These are phyloP conservation scores for Tremella fuciformis DNA, from an alignment of 768 basidiomycete species.

Conservation along the genomic window DNA sequence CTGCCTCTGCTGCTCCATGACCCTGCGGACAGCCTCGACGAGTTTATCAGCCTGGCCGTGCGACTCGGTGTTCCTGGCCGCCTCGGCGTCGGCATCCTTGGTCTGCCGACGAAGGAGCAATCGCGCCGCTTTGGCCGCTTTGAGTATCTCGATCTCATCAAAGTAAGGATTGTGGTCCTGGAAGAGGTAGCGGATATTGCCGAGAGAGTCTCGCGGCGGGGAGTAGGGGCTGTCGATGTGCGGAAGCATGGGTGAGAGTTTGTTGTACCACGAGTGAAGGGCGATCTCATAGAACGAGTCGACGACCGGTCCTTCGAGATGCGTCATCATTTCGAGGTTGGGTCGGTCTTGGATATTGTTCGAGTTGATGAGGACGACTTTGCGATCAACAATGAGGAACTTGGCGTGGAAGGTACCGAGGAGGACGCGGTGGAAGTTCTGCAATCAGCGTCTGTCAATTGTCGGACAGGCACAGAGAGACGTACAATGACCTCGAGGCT, in stretches of 20 bases:
- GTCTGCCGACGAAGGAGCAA: conserved; percentile 50
- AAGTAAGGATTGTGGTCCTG: conserved; percentile 54
- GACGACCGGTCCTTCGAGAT: conserved; percentile 69
- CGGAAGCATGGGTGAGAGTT: conserved; percentile 44
- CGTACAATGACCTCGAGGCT: conserved; percentile 60
- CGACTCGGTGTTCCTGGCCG: conserved; percentile 18
- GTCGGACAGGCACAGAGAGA: not conserved
- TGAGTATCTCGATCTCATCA: conserved; percentile 54
- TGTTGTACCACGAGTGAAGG: conserved; percentile 62
- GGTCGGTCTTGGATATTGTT: conserved; percentile 62
- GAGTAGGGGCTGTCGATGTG: conserved; percentile 43
- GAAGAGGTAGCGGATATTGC: conserved; percentile 55
- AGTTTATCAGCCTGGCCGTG: conserved; percentile 33
- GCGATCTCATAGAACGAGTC: conserved; percentile 68
- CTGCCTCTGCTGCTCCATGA: conserved; percentile 42
- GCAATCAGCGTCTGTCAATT: not conserved
- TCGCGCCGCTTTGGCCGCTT: conserved; percentile 54
- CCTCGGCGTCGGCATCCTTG: conserved; percentile 39
- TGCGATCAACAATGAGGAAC: conserved; percentile 68
- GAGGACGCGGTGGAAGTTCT: conserved; percentile 56
- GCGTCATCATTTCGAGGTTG: conserved; percentile 62
- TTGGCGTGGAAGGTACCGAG: conserved; percentile 72
- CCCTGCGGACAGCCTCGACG: conserved; percentile 40
- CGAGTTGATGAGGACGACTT: conserved; percentile 63
- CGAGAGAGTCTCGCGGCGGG: conserved; percentile 40